These are phyloP conservation scores for Ophiorrhiza pumila DNA, from an alignment of 257 asterid genomes.

Conservation along the genomic window DNA sequence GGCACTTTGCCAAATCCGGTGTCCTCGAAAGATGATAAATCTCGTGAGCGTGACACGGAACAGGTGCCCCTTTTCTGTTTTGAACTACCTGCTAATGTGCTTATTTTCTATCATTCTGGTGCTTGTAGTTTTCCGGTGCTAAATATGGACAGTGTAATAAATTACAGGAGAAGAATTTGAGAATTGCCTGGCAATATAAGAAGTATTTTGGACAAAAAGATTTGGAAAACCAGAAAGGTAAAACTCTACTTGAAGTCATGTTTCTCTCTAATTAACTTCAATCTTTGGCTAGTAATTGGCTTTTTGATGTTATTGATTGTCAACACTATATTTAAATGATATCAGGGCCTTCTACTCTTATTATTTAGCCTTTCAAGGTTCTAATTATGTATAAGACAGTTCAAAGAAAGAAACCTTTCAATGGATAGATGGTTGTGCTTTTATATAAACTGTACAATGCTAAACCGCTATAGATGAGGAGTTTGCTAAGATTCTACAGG, in stretches of 20 bases:
- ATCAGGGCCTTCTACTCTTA: neutral
- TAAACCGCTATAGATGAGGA: neutral
- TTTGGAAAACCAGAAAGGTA: constrained; percentile 69
- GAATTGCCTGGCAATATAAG: constrained; percentile 98
- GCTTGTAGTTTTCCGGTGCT: constrained; percentile 13
- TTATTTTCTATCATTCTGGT: neutral
- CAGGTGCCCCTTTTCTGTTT: constrained; percentile 47
- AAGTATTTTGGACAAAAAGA: constrained; percentile 75
- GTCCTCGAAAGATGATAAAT: constrained; percentile 66
- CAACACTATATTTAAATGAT: neutral
- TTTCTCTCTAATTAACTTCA: constrained; percentile 5
- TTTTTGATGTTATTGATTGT: neutral
- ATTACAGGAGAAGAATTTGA: constrained; percentile 74
- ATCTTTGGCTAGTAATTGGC: neutral
- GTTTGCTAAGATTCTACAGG: neutral
- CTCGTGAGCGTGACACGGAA: constrained; percentile 55
- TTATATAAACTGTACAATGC: neutral
- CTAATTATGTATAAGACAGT: neutral
- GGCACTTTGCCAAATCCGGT: constrained; percentile 79
- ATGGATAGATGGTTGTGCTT: neutral
- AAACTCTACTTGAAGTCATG: neutral
- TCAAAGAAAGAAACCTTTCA: neutral
- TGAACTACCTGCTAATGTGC: neutral
- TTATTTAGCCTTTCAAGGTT: neutral
- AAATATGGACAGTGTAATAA: neutral